Conservation (phyloP, 169 alveolate species). For the Eimeria falciformis region DNA sequence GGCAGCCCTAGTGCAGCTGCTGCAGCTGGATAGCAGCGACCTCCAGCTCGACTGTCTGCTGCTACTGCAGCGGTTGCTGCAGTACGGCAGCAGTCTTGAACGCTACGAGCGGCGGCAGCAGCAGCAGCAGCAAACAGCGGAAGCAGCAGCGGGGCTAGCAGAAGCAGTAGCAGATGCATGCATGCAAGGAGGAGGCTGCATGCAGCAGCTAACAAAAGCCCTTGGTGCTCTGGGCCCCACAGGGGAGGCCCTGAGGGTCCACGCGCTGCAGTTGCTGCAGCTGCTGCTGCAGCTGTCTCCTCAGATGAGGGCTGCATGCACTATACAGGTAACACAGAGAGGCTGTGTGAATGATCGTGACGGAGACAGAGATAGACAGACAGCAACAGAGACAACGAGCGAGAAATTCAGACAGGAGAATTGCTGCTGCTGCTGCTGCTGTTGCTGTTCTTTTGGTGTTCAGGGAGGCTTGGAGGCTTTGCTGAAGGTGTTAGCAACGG, state of each 20-base stretch:
- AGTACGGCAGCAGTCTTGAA: conserved; percentile 15
- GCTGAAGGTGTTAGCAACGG: background rate
- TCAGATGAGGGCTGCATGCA: conserved; percentile 48
- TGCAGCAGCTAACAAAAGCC: conserved; percentile 61
- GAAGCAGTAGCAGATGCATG: conserved; percentile 38
- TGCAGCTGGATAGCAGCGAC: conserved; percentile 24
- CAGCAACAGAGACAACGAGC: background rate
- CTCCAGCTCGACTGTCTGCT: conserved; percentile 43
- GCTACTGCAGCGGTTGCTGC: conserved; percentile 46
- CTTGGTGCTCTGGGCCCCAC: background rate
- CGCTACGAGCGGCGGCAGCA: conserved; percentile 41
- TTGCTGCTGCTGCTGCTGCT: conserved; percentile 41
- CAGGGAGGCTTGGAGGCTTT: conserved; percentile 52
- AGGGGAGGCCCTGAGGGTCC: conserved; percentile 22
- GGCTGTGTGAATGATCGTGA: background rate
- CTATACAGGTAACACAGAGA: background rate
- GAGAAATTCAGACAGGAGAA: background rate
- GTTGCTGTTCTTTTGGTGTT: conserved; percentile 36
- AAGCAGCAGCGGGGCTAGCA: conserved; percentile 5
- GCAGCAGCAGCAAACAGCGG: conserved; percentile 17
- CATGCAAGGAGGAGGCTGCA: conserved; percentile 44
- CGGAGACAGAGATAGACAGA: background rate
- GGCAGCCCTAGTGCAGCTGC: conserved; percentile 25
- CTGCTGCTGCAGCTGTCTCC: conserved; percentile 57
- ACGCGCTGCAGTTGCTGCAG: conserved; percentile 57